These are phyloP conservation scores for Apiospora pterosperma DNA, from an alignment of 2,329 filamentous ascomycete genomes.

Conservation along the genomic window DNA sequence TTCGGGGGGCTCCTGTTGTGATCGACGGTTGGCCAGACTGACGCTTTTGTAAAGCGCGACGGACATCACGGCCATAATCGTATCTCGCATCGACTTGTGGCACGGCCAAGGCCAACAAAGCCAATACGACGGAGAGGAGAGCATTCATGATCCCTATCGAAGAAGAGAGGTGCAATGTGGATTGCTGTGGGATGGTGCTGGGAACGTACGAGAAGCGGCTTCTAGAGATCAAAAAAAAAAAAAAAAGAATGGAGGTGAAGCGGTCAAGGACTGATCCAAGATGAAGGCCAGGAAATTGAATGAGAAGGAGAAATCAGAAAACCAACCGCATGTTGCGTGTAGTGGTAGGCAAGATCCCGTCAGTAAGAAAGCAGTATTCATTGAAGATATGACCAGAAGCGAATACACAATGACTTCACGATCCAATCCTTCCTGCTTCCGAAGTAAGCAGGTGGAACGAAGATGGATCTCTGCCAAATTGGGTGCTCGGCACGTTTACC, in stretches of 20 bases:
- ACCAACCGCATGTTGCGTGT: neutral
- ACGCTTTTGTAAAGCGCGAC: constrained; percentile 35
- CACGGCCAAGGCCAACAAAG: neutral
- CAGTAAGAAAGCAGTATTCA: neutral
- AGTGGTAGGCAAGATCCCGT: neutral
- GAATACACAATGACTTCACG: neutral
- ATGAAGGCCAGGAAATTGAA: neutral
- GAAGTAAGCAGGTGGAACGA: neutral
- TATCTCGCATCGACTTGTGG: constrained; percentile 27
- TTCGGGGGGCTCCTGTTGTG: constrained; percentile 38
- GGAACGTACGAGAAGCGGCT: neutral
- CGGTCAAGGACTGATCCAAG: neutral
- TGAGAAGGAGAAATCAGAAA: neutral
- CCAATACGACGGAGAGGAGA: neutral
- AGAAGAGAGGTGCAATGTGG: too few relatives aligned
- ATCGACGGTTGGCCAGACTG: constrained; percentile 31
- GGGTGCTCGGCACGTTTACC: neutral
- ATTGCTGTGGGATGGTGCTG: neutral
- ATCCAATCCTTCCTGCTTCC: neutral
- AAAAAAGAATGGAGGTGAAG: neutral
- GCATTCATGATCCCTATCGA: neutral
- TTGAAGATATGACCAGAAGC: neutral
- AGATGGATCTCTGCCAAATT: neutral
- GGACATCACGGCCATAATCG: constrained; percentile 47
- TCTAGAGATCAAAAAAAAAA: neutral